Conservation (phyloP, 225 moss, liverwort and hornwort species). For the Pleurozium schreberi region DNA sequence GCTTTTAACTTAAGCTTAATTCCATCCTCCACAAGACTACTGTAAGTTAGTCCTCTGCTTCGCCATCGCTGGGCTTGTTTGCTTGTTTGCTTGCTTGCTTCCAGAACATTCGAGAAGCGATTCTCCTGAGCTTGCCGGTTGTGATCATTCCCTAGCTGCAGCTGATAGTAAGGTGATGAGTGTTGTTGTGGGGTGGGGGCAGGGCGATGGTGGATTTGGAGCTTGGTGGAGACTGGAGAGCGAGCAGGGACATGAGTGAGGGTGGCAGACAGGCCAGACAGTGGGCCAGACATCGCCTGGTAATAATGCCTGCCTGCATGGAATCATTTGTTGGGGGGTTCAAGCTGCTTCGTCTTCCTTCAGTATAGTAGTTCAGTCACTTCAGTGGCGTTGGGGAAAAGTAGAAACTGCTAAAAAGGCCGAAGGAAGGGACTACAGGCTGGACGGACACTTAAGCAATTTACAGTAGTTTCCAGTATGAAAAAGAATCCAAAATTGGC, state of each 20-base stretch:
- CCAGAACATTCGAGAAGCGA: neutral
- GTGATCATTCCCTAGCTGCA: neutral
- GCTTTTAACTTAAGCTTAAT: neutral
- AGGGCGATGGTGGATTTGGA: neutral
- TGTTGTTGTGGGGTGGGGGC: neutral
- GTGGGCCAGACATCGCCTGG: neutral
- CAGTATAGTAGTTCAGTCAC: no score
- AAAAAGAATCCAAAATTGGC: neutral
- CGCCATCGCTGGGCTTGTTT: neutral
- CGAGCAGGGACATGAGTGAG: neutral
- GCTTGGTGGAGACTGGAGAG: neutral
- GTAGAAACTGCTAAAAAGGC: neutral
- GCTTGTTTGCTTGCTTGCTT: neutral
- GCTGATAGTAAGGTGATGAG: neutral
- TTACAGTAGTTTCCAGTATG: neutral
- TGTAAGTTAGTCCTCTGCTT: neutral
- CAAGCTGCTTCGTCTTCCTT: neutral
- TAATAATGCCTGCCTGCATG: constrained; percentile 5
- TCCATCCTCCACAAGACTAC: neutral
- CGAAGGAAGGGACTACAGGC: neutral
- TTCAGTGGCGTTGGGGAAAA: neutral
- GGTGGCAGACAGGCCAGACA: neutral
- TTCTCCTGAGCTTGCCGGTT: neutral
- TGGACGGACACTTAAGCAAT: neutral
- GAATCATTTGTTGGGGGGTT: neutral